phyloP scores from a whole-genome alignment of 306 rosid species.

The Inga oerstediana region DNA sequence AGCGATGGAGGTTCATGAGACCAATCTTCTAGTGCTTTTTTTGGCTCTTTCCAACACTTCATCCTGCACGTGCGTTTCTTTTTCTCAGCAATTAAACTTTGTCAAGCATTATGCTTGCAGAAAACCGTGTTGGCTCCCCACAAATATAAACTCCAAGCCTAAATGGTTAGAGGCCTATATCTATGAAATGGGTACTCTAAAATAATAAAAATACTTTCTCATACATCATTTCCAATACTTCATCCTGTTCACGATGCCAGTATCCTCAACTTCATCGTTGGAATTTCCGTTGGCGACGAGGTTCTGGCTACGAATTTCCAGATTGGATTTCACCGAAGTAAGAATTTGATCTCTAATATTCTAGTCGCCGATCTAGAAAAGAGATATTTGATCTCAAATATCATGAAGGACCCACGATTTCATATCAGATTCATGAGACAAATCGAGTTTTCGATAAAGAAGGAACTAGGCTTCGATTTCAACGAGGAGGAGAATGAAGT shows the following conservation, averaged over 20 bases:
- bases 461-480: conserved; percentile 19
- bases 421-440: conserved; percentile 51
- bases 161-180: background rate
- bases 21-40: no score
- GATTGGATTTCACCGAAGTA: conserved; percentile 61
- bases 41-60: no score
- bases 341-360: conserved; percentile 52
- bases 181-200: background rate
- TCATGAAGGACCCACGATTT: conserved; percentile 67
- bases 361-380: conserved; percentile 64
- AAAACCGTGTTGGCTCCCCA: background rate
- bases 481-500: background rate
- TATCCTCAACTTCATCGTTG: no score
- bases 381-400: conserved; percentile 54
- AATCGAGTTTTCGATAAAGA: conserved; percentile 42
- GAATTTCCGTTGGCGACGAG: no score
- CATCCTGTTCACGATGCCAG: no score
- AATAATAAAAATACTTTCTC: background rate
- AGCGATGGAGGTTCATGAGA: no score
- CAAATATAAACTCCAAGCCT: background rate
- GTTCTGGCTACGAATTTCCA: conserved; percentile 52
- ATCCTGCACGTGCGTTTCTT: no score
- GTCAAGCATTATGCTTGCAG: background rate
- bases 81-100: background rate
- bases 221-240: no score